Evolutionary conservation across 2,329 filamentous ascomycete genomes (phyloP), one percentile per base, ranked within the genome.

Genomic region (Bipolaris sorokiniana): DNA sequence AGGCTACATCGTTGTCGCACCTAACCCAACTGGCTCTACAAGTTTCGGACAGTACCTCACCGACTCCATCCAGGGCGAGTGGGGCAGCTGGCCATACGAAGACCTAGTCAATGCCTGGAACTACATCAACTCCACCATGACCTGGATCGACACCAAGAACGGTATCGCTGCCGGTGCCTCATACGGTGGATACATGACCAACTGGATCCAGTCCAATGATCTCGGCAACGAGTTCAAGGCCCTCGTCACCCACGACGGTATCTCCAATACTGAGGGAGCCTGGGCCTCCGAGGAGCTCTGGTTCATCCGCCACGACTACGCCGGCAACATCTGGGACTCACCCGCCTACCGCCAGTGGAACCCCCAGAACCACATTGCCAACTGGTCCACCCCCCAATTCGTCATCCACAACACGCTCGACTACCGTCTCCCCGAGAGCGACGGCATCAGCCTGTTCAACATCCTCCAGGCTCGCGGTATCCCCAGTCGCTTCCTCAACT

Each of bases 371-470:
- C 81, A 84, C 67, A 80, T 84, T 1, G 78, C 82, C 37, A 84
- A 94, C 70, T 97, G 91, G 91, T 81, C 85, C 2, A 97, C 93
- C 0, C 95, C 95, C 0, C 89, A 95, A 77, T 83, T 99, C 63
- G 87, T 96, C 59, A 90, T 98, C 53, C 94, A 98, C 78, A 95
- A 89, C 75, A 91, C 94, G 62, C 84, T 94, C 16, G 94, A 98
- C 77, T 98, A 96, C 75, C 86, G 94, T 26, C 81, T 97, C 18
- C 90, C 92, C 0, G 88, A 98, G 53, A 87, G 89, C 0, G 94
- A 97, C 74, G 93, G 92, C 0, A 78, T 97, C 44, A 85, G 88
- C 9, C 88, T 91, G 56, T 97, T 96, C 80, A 96, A 96, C 63
- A 88, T 93, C 7, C 80, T 97, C 26, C 92, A 97, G 77, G 86